Evolutionary conservation across 83 land plant genomes (phyloP), one percentile per base, ranked within the genome.

Genomic region (Picea engelmannii): DNA sequence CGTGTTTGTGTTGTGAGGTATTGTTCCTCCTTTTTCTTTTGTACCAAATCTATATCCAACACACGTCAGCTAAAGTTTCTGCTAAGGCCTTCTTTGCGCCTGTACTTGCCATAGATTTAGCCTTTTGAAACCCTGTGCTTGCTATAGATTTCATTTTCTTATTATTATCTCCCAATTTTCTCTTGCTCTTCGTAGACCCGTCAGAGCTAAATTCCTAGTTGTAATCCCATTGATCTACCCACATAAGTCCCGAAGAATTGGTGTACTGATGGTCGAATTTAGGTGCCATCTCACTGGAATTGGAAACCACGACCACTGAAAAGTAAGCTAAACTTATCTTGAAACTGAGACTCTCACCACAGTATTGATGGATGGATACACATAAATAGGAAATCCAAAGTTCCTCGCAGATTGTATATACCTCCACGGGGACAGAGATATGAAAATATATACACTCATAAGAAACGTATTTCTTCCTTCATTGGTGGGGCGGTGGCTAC

Each of bases 151-250:
- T 85, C 38, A 76, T 66, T 64, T 76, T 85, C 82, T 82, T 78
- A 61, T 75, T 62, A 13, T 82, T 60, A 13, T 80, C 83, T 13
- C 75, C 24, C 23, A 69, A 60, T 21, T 59, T 64, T 73, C 35
- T 49, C 17, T 80, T 38, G 4, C n/a, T 18, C 67, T 81, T 81
- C 31, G 4, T 6, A 16, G 18, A 11, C 2, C 62, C 7, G 10
- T 73, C 79, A 35, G 52, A 18, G 1, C 15, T 25, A 2, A 6
- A 1, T 23, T 77, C 44, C 25, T 18, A 25, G n/a, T 42, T 62
- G 70, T 64, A 62, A 64, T 77, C 84, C 84, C 86, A 85, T 64
- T 85, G 84, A 61, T 85, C 84, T 8, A 76, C 86, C 86, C 86
- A 85, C 64, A 58, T 64, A 13, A 77, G 15, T 0, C 86, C 84